Percentiles rank a stretch among this genome's conserved stretches.
These are phyloP conservation scores for Balamuthia mandrillaris DNA, from an alignment of 208 protist species.

Conservation along the genomic window DNA sequence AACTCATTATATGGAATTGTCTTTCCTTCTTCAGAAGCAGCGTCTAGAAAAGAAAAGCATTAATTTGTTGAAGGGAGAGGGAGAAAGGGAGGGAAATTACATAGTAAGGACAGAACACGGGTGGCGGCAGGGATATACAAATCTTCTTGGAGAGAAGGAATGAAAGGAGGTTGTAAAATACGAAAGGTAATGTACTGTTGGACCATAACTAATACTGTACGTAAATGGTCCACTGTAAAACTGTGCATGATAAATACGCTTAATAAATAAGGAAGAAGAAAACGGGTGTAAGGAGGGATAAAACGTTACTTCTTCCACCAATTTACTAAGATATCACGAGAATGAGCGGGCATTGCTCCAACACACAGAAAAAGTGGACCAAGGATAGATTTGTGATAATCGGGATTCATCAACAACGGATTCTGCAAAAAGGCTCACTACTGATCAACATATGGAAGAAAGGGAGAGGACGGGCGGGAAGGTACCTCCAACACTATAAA, in stretches of 20 bases:
- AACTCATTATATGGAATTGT: conserved; percentile 2
- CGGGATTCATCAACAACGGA: conserved; percentile 28
- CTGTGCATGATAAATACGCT: not conserved
- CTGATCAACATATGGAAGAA: not conserved
- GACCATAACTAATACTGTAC: conserved; percentile 2
- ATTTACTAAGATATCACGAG: not conserved
- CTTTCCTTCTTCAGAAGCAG: not conserved
- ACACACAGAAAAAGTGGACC: conserved; percentile 4
- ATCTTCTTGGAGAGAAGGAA: conserved; percentile 22
- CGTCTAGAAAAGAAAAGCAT: not conserved
- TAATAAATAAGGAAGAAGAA: not conserved
- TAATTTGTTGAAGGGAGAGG: not conserved
- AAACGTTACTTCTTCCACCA: not conserved
- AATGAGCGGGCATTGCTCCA: not conserved
- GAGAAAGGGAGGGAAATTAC: not conserved
- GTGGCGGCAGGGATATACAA: not conserved
- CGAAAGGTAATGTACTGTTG: conserved; percentile 36
- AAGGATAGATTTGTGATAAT: conserved; percentile 28
- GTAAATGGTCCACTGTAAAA: not conserved
- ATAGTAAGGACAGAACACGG: conserved; percentile 1
- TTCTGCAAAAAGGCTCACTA: not conserved
- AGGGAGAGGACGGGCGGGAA: not conserved
- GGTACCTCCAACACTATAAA: not conserved
- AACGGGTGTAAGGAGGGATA: not conserved
- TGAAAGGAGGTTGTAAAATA: not conserved